These are phyloP conservation scores for Globisporangium takayamanum DNA, from an alignment of 352 stramenopile species.

Conservation along the genomic window DNA sequence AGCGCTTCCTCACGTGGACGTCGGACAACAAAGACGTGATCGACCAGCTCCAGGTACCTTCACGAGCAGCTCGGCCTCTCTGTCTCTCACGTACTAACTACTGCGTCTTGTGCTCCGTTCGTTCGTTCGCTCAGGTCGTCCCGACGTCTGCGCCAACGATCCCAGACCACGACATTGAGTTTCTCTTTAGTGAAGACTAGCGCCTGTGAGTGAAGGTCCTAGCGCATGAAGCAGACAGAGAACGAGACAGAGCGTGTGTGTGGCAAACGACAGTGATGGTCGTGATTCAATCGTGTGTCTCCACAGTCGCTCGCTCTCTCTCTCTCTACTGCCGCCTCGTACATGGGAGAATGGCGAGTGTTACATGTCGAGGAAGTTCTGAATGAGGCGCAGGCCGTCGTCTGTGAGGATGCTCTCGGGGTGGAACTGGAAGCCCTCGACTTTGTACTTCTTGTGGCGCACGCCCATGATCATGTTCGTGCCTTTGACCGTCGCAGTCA, in stretches of 20 bases:
- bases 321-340: too few species aligned
- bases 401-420: constrained; percentile 85
- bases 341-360: background rate
- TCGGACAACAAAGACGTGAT: constrained; percentile 66
- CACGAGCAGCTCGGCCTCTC: background rate
- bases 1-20: constrained; percentile 79
- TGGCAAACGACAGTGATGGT: too few species aligned
- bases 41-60: constrained; percentile 40
- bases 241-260: background rate
- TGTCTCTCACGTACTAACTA: background rate
- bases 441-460: constrained; percentile 79
- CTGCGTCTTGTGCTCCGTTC: background rate
- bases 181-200: constrained; percentile 77
- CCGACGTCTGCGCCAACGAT: constrained; percentile 21
- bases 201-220: too few species aligned
- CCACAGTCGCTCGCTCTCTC: too few species aligned
- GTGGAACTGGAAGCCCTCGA: constrained; percentile 88
- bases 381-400: constrained; percentile 75
- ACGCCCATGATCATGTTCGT: constrained; percentile 88
- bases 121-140: constrained; percentile 30
- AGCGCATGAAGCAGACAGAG: background rate
- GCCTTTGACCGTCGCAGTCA: constrained; percentile 78
- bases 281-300: too few species aligned
- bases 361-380: constrained; percentile 86
- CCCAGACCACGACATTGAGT: constrained; percentile 53